Base-by-base conservation (phyloP, 805 yeast species). In the Candida chauliodis region DNA sequence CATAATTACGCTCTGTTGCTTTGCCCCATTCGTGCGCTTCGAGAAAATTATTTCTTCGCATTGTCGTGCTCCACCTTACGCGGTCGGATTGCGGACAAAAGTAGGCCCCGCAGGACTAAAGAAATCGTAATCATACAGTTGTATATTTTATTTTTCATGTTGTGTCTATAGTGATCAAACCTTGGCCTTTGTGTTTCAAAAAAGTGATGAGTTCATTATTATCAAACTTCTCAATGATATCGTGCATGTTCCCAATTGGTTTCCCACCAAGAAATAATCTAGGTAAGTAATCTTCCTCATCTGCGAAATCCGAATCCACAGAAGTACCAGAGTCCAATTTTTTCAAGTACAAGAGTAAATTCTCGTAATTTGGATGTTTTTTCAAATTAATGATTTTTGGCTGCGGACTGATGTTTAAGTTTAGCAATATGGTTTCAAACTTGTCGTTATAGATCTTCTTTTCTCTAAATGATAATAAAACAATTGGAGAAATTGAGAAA, bases 211-310 rank as follows among this genome's bases (percentile, higher is more conserved):
- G 52, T 19, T 52, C 49, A 25, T 53, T 52, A 28, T 46, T 34
- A 10, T 43, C 36, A 40, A 49, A 46, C 40, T 50, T 46, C 2
- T 39, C 42, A 26, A 60, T 50, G 11, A 61, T 48, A 8, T 54
- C 55, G 9, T 50, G 42, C 30, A 51, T 58, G 24, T 52, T 52
- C 5, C 61, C 69, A 4, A 55, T 43, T 3, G 69, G 69, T 22
- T 46, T 38, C 2, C 68, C 69, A 9, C 58, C 62, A 16, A 63
- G 51, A 40, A 63, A 61, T 27, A 63, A 42, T 9, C 66, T 50
- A 1, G 68, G 69, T 20, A 63, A 55, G 31, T 52, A 51, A 14
- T 45, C 41, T 10, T 35, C 41, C 4, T 40, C 29, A 25, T 40
- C 17, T 37, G 24, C 38, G 21, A 38, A 38, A 20, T 42, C 42